Evolutionary conservation across 2,329 filamentous ascomycete species (phyloP), one percentile per base, ranked within the genome.

Genomic region (Neonectria hederae): DNA sequence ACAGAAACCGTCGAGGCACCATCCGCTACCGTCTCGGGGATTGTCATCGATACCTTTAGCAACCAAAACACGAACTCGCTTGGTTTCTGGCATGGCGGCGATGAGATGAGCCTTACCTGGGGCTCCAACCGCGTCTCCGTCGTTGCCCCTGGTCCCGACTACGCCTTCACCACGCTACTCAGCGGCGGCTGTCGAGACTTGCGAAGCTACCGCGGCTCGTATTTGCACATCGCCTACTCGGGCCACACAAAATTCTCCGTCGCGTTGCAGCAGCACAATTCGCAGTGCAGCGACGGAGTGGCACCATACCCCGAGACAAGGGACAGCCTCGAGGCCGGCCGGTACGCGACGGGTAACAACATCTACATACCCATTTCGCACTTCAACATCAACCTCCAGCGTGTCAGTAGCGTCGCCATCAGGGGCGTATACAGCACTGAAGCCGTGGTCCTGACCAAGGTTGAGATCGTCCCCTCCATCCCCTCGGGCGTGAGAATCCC

Each of bases 361-460:
- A 88, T 92, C 65, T 92, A 90, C 77, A 85, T 92, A 52, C 90
- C 90, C 1, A 80, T 92, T 32, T 84, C 80, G 48, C 90, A 92
- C 77, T 92, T 92, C 79, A 83, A 84, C 68, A 83, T 92, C 70
- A 80, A 90, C 71, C 82, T 86, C 4, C 81, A 78, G 13, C 83
- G 86, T 5, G 80, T 82, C 3, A 81, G 89, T 24, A 88, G 88
- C 3, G 79, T 92, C 51, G 85, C 87, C 0, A 82, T 92, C 62
- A 86, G 89, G 75, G 89, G 88, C 1, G 91, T 91, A 76, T 90
- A 88, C 76, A 85, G 81, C 2, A 74, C 75, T 0, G 81, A 84
- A 10, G 70, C 86, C 5, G 85, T 84, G 2, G 73, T 77, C 5
- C 77, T 92, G 51, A 83, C 83, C 56, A 83, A 82, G 59, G 82